Evolutionary conservation across 1,284 basidiomycete genomes (phyloP).

Genomic region (Trichosporon sp.): DNA sequence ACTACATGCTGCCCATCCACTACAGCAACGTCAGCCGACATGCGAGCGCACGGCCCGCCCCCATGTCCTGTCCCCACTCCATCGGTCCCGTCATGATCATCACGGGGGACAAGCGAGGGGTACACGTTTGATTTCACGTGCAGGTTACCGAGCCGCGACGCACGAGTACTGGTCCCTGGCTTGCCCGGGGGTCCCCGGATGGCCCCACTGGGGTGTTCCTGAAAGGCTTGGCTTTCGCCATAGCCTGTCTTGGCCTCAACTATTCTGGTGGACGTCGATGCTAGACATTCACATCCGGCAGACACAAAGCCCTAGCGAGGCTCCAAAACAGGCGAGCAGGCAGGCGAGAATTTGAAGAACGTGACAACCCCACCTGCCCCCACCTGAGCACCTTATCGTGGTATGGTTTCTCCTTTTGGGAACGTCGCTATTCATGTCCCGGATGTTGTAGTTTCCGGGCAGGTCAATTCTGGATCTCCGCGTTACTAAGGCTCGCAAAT

Average conservation of each 20-base stretch:
- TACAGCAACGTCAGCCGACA: neutral
- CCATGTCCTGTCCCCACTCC: neutral
- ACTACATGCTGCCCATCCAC: neutral
- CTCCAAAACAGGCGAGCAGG: neutral
- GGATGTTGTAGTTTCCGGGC: neutral
- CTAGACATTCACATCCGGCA: neutral
- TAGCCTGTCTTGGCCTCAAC: neutral
- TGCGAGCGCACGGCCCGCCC: neutral
- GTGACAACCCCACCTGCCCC: neutral
- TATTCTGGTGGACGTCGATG: neutral
- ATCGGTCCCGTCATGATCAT: neutral
- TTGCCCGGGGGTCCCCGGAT: neutral
- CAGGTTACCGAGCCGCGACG: neutral
- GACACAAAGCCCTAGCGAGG: neutral
- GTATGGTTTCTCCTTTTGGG: too few species aligned
- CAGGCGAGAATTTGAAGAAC: neutral
- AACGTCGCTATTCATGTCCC: neutral
- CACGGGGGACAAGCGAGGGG: neutral
- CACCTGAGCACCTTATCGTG: neutral
- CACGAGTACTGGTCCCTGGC: too few species aligned
- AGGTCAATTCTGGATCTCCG: neutral
- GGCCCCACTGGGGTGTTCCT: neutral
- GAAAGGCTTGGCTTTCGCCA: neutral
- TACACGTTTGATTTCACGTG: conserved; percentile 2
- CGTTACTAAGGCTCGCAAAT: neutral